phyloP scores from a whole-genome alignment of 768 basidiomycete species.

The Coprinopsis strossmayeri region DNA sequence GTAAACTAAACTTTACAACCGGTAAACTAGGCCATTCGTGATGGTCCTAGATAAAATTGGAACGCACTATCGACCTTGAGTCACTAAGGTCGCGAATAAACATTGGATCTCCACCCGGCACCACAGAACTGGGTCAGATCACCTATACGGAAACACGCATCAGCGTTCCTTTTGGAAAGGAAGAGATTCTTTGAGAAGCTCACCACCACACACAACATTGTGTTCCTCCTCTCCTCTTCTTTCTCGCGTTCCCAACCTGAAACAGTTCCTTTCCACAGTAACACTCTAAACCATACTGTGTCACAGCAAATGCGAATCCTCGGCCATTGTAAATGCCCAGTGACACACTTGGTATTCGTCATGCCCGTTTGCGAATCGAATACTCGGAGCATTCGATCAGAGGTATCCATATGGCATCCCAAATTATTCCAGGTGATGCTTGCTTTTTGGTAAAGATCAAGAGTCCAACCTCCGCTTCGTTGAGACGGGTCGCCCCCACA shows the following conservation, averaged over 20 bases:
- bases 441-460: slow-evolving; percentile 10
- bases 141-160: slow-evolving; percentile 14
- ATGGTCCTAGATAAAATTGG: not conserved
- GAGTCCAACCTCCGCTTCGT: slow-evolving; percentile 16
- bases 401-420: not conserved
- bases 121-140: slow-evolving; percentile 27
- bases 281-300: slow-evolving; percentile 28
- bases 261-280: slow-evolving; percentile 23
- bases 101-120: slow-evolving; percentile 25
- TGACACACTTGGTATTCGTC: not conserved
- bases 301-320: slow-evolving; percentile 27
- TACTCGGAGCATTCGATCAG: not conserved
- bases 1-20: too few species aligned
- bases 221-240: slow-evolving; percentile 18
- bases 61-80: not conserved
- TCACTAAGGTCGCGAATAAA: slow-evolving; percentile 15
- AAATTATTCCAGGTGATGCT: slow-evolving; percentile 16
- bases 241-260: slow-evolving; percentile 16
- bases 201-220: slow-evolving; percentile 25
- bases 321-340: slow-evolving; percentile 18
- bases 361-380: not conserved
- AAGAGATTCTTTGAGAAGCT: slow-evolving; percentile 6
- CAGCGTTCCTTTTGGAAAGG: not conserved
- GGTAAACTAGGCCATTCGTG: not conserved
- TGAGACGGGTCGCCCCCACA: slow-evolving; percentile 16